phyloP scores from a whole-genome alignment of 352 stramenopile genomes.

The Phytophthora uliginosa region DNA sequence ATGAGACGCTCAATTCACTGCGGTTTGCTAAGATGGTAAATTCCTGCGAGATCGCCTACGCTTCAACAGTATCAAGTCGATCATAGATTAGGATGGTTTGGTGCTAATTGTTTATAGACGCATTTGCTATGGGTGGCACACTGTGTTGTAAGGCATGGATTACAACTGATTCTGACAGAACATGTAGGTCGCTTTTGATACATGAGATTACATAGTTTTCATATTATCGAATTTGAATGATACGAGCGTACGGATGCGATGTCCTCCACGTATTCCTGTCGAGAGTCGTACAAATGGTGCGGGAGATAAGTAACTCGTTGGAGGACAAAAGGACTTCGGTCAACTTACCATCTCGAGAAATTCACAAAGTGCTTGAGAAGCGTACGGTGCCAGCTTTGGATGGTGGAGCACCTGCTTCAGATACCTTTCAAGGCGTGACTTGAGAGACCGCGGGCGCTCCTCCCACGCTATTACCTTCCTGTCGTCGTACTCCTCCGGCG shows the following conservation, averaged over 20 bases:
- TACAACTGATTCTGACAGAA: neutral
- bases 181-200: neutral
- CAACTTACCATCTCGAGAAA: constrained; percentile 74
- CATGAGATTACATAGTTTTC: constrained; percentile 11
- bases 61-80: constrained; percentile 62
- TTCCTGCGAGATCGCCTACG: constrained; percentile 86
- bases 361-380: constrained; percentile 73
- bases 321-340: neutral
- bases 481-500: constrained; percentile 49
- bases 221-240: constrained; percentile 54
- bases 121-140: constrained; percentile 8
- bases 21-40: constrained; percentile 92
- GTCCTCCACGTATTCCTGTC: constrained; percentile 74
- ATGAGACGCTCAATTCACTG: constrained; percentile 90
- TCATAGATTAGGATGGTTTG: constrained; percentile 35
- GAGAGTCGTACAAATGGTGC: too few species aligned
- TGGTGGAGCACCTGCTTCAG: constrained; percentile 64
- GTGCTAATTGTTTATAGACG: constrained; percentile 27
- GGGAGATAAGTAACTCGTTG: neutral
- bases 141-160: too few species aligned
- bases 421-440: constrained; percentile 74
- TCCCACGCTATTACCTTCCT: constrained; percentile 73
- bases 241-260: constrained; percentile 46
- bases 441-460: constrained; percentile 62
- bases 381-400: constrained; percentile 57